A percentile compares a stretch with the other conserved stretches of the same genome.
These are phyloP conservation scores for Starmerella sp. DNA, from an alignment of 805 yeast genomes.

Conservation along the genomic window DNA sequence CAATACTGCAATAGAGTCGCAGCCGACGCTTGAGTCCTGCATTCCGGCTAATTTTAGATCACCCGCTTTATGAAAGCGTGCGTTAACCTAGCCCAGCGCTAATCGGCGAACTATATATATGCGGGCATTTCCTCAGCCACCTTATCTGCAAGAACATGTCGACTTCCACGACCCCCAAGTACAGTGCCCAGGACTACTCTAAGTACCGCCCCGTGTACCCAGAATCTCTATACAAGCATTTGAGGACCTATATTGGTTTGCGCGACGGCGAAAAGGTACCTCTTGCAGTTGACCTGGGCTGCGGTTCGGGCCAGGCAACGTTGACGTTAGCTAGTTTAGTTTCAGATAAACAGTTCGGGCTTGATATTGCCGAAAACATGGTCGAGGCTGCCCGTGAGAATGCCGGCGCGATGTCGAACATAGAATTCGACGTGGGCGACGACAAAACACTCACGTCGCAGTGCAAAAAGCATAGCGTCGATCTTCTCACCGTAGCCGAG, in stretches of 20 bases:
- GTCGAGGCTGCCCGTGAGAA: conserved; percentile 34
- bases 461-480: conserved; percentile 36
- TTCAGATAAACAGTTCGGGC: conserved; percentile 45
- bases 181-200: conserved; percentile 43
- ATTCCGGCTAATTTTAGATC: too few species aligned
- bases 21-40: too few species aligned
- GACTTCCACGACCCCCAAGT: conserved; percentile 29
- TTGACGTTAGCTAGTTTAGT: conserved; percentile 35
- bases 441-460: conserved; percentile 22
- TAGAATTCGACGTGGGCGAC: conserved; percentile 17
- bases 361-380: conserved; percentile 53
- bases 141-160: too few species aligned
- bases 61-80: too few species aligned
- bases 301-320: conserved; percentile 71
- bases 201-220: conserved; percentile 62
- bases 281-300: conserved; percentile 56
- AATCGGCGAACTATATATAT: not conserved
- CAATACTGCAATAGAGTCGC: too few species aligned
- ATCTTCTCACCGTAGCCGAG: conserved; percentile 65
- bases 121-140: too few species aligned
- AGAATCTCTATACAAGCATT: conserved; percentile 34
- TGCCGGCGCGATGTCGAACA: not conserved
- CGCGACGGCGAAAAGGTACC: conserved; percentile 19
- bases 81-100: too few species aligned
- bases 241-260: conserved; percentile 30